These are phyloP conservation scores for Protomyces inundatus DNA, from an alignment of 1,139 yeast species.

Conservation along the genomic window DNA sequence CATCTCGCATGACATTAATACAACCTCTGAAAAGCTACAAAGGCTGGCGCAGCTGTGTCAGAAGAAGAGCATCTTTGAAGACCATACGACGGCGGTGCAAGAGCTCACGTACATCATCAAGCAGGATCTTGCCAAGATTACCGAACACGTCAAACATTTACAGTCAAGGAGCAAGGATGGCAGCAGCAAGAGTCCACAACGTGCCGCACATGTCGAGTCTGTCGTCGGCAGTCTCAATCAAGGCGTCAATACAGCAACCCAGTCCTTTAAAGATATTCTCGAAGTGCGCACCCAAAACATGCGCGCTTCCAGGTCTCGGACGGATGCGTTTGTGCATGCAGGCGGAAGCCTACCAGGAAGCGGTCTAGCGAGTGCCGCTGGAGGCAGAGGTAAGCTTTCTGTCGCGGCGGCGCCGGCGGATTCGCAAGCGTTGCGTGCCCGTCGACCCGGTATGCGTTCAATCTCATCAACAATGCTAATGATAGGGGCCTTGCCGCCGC, in stretches of 20 bases:
- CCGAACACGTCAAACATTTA: constrained; percentile 64
- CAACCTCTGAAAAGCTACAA: constrained; percentile 76
- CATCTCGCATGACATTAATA: constrained; percentile 84
- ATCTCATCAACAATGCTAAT: background rate
- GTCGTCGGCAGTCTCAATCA: constrained; percentile 82
- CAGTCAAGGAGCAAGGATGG: constrained; percentile 51
- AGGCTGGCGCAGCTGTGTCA: constrained; percentile 79
- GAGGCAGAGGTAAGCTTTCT: background rate
- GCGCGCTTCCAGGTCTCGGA: constrained; percentile 70
- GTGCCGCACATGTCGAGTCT: constrained; percentile 70
- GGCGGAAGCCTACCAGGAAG: background rate
- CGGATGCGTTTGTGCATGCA: constrained; percentile 62
- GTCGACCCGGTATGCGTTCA: background rate
- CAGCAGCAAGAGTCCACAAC: constrained; percentile 45
- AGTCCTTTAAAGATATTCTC: constrained; percentile 81
- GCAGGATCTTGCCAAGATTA: constrained; percentile 84
- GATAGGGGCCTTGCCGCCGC: background rate
- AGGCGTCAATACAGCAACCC: constrained; percentile 84
- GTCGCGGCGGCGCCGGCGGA: no score
- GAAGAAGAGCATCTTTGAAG: constrained; percentile 89
- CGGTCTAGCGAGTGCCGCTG: background rate
- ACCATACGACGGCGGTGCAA: constrained; percentile 87
- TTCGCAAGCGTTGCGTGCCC: background rate
- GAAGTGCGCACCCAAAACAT: constrained; percentile 84
- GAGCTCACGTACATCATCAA: constrained; percentile 89